Conservation (phyloP, 108 stramenopile genomes). For the Epithemia pelagica region DNA sequence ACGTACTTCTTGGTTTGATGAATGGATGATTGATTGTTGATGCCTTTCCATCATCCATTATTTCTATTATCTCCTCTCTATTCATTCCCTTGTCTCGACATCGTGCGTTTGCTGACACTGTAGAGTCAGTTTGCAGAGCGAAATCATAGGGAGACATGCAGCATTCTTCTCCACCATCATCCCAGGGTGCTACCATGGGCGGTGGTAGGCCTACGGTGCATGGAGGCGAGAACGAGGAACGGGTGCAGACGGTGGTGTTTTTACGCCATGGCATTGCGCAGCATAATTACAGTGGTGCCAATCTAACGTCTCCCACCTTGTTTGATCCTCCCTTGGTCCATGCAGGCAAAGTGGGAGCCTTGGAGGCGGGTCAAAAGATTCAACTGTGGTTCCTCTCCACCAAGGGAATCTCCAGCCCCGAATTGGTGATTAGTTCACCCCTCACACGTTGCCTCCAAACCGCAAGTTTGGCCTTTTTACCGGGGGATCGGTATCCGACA, state of each 20-base stretch:
- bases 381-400: constrained; percentile 21
- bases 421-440: constrained; percentile 48
- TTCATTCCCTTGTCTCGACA: no score
- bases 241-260: constrained; percentile 47
- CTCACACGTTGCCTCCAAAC: constrained; percentile 74
- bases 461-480: constrained; percentile 49
- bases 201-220: no score
- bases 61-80: no score
- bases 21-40: no score
- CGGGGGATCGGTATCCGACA: constrained; percentile 26
- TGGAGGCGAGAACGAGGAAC: constrained; percentile 5
- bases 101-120: no score
- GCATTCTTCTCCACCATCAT: no score
- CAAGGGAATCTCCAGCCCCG: constrained; percentile 13
- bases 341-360: constrained; percentile 50
- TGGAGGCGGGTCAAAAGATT: constrained; percentile 24
- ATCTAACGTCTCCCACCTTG: constrained; percentile 33
- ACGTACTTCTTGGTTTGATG: no score
- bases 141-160: no score
- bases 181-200: no score
- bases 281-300: constrained; percentile 54
- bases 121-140: no score
- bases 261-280: constrained; percentile 69
- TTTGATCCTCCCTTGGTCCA: constrained; percentile 58
- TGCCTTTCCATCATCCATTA: no score